Base-by-base conservation (phyloP, 768 basidiomycete genomes). In the Postia placenta region DNA sequence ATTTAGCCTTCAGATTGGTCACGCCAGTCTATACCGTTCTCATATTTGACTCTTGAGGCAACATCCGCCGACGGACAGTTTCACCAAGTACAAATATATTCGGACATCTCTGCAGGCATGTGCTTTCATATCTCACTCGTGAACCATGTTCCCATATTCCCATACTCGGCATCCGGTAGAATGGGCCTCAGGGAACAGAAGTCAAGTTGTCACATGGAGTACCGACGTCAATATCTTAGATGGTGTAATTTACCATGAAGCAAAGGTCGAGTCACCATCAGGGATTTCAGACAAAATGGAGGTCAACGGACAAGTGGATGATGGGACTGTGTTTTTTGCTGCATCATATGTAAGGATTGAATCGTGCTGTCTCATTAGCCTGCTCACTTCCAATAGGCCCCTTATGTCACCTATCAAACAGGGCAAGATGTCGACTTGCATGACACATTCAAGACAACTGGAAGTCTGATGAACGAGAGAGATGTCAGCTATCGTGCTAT, bases 11-110 rank as follows among this genome's bases (percentile, higher is more conserved):
- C 58, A 11, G 66, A 73, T 53, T 62, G 65, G 47, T 63, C 68
- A 37, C 59, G 56, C 15, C 69, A 70, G 45, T 71, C 71, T 1
- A 45, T 72, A 4, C 70, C 71, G 4, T 71, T 72, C 54, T 65
- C 69, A 7, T 73, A 72, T 46, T 28, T 72, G 12, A 54, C 62
- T 9, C 47, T 73, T 3, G 53, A 60, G 5, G 68, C 62, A 7
- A 36, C 24, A 3, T 55, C 70, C 0, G 52, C 54, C 15, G 70
- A 73, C 43, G 66, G 63, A 5, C 49, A 53, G 9, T 22, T 58
- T 11, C 71, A 73, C 49, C 12, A 25, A 11, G 63, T 70, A 5
- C 65, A 71, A 47, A 56, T 72, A 2, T 72, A 71, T 48, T 62
- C 69, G 0, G 71, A 73, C 47, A 64, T 72, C 40, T 69, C 63